Percentiles rank a stretch among this genome's conserved stretches.
phyloP scores from a whole-genome alignment of 2,329 filamentous ascomycete species.

The Colletotrichum sojae region DNA sequence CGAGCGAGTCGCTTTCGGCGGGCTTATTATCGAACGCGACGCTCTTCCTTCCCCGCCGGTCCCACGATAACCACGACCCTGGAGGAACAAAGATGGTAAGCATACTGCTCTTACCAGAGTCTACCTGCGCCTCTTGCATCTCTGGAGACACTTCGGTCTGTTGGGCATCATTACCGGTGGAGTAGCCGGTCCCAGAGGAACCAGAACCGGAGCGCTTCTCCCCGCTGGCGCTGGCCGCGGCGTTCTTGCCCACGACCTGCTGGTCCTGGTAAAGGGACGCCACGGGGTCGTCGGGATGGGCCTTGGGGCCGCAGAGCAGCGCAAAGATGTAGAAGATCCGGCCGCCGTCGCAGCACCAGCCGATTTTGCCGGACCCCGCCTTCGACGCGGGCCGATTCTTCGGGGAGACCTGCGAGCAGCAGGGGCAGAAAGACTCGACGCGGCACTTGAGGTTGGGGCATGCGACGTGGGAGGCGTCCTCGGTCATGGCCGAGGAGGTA shows the following conservation, averaged over 20 bases:
- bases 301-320: slow-evolving; percentile 17
- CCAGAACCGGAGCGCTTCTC: too few relatives aligned
- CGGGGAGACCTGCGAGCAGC: neutral
- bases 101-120: too few relatives aligned
- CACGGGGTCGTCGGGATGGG: neutral
- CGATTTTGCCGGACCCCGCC: too few relatives aligned
- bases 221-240: too few relatives aligned
- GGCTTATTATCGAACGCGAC: neutral
- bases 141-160: too few relatives aligned
- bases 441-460: neutral
- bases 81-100: too few relatives aligned
- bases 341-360: slow-evolving; percentile 51
- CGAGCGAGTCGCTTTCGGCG: neutral
- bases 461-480: neutral
- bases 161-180: too few relatives aligned
- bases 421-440: neutral
- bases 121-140: too few relatives aligned
- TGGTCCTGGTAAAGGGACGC: slow-evolving; percentile 17
- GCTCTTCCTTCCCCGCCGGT: too few relatives aligned
- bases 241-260: neutral
- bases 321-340: slow-evolving; percentile 26
- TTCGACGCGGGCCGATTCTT: too few relatives aligned
- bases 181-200: too few relatives aligned
- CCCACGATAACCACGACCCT: too few relatives aligned
- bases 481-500: neutral